Percentiles rank a stretch among this genome's conserved stretches.
phyloP scores from a whole-genome alignment of 352 stramenopile genomes.

The Globisporangium mamillatum region DNA sequence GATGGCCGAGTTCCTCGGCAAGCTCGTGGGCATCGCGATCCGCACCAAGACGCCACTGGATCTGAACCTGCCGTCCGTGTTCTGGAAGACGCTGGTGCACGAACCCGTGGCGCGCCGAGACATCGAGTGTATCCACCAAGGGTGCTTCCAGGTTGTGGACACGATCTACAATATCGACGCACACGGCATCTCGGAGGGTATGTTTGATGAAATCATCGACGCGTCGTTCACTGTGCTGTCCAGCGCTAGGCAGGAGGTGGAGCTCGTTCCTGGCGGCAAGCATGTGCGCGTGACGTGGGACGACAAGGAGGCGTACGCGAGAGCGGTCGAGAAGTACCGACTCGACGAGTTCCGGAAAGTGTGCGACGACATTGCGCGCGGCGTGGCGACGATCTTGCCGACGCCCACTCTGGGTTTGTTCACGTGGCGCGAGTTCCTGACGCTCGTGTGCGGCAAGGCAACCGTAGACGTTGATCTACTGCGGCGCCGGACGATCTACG shows the following conservation, averaged over 20 bases:
- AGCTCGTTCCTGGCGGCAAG: conserved; percentile 79
- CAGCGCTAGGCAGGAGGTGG: conserved; percentile 69
- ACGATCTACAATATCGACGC: conserved; percentile 81
- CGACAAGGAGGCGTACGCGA: conserved; percentile 84
- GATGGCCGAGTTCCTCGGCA: conserved; percentile 94
- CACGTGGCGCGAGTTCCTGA: conserved; percentile 86
- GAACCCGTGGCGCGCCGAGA: conserved; percentile 77
- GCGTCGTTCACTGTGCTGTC: conserved; percentile 88
- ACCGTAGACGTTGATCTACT: conserved; percentile 88
- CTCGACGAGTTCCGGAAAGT: conserved; percentile 78
- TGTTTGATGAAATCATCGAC: conserved; percentile 92
- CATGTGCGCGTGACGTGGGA: conserved; percentile 87
- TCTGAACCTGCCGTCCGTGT: conserved; percentile 86
- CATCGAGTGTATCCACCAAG: conserved; percentile 79
- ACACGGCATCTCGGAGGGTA: conserved; percentile 75
- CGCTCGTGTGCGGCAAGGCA: conserved; percentile 87
- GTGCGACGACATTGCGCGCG: conserved; percentile 68
- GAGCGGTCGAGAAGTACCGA: conserved; percentile 74
- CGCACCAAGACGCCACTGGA: conserved; percentile 92
- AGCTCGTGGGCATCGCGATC: conserved; percentile 92
- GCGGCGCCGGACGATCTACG: conserved; percentile 86
- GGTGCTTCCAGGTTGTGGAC: conserved; percentile 87
- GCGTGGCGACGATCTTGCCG: conserved; percentile 86
- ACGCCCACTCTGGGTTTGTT: conserved; percentile 76
- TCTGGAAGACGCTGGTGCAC: conserved; percentile 92